Evolutionary conservation across 768 basidiomycete species (phyloP).

Genomic region (Tricholoma terreum): DNA sequence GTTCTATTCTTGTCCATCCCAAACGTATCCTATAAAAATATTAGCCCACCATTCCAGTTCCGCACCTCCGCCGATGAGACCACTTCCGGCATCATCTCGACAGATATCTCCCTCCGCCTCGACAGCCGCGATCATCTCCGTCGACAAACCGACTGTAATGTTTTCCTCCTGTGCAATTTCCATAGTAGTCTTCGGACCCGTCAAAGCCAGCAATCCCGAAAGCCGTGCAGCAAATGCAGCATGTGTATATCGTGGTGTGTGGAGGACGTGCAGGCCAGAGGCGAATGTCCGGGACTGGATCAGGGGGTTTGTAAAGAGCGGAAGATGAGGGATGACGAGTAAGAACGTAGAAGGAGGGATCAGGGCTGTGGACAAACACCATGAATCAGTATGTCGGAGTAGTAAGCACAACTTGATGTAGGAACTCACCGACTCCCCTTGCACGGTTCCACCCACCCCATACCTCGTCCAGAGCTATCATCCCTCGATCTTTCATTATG

Average conservation of each 20-base stretch:
- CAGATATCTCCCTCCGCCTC: conserved; percentile 71
- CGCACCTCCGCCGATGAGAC: conserved; percentile 41
- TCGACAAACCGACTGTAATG: conserved; percentile 68
- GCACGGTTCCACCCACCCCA: conserved; percentile 97
- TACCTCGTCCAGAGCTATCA: conserved; percentile 86
- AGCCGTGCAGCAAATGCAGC: conserved; percentile 69
- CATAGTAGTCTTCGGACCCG: conserved; percentile 55
- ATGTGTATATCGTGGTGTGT: conserved; percentile 74
- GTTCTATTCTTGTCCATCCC: conserved; percentile 63
- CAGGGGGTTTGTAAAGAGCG: conserved; percentile 59
- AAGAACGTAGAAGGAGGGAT: conserved; percentile 86
- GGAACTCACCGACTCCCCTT: conserved; percentile 74
- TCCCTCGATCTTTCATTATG: conserved; percentile 75
- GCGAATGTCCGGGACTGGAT: conserved; percentile 66
- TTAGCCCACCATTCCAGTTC: conserved; percentile 77
- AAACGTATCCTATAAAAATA: conserved; percentile 61
- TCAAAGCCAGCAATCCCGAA: conserved; percentile 46
- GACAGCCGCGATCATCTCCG: conserved; percentile 74
- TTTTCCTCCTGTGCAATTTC: conserved; percentile 71
- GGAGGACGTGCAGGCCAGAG: conserved; percentile 77
- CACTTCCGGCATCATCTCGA: conserved; percentile 61
- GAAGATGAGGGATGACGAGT: conserved; percentile 68
- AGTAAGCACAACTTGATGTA: conserved; percentile 1
- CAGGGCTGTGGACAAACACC: conserved; percentile 52
- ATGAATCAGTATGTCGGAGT: neutral